Conservation (phyloP, 129 eudicot species). For the Ambrosia trifida region DNA sequence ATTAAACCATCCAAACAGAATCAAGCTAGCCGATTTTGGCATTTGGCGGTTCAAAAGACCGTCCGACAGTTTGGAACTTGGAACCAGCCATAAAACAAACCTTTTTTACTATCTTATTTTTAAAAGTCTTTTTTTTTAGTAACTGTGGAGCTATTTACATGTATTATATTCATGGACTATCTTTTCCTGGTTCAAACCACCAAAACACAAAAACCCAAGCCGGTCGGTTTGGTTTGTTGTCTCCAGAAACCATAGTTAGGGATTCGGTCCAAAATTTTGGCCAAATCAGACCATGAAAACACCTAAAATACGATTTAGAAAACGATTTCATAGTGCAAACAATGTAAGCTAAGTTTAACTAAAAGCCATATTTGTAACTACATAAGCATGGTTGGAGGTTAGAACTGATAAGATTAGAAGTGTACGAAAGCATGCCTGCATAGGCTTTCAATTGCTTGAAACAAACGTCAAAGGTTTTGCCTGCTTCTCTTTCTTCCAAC, state of each 20-base stretch:
- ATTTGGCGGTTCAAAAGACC: background rate
- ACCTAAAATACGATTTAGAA: slow-evolving; percentile 5
- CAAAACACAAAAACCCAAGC: background rate
- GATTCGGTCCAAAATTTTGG: background rate
- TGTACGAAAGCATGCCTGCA: slow-evolving; percentile 59
- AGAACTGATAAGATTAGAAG: slow-evolving; percentile 6
- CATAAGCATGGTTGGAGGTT: slow-evolving; percentile 1
- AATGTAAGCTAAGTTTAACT: background rate
- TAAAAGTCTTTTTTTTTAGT: background rate
- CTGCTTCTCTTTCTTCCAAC: slow-evolving; percentile 88
- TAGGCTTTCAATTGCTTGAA: slow-evolving; percentile 82
- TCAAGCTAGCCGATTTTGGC: background rate
- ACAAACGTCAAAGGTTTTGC: slow-evolving; percentile 94
- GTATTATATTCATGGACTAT: background rate
- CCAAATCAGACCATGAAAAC: background rate
- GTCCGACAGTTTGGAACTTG: background rate
- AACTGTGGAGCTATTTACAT: background rate
- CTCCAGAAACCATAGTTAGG: slow-evolving; percentile 4
- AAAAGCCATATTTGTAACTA: background rate
- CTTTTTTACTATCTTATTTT: background rate
- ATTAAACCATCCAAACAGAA: background rate
- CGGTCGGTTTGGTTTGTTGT: background rate
- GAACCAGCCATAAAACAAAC: background rate
- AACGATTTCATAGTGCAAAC: background rate
- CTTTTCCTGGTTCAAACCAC: background rate